Conservation (phyloP, 148 eudicot genomes). For the Diospyros kaki region DNA sequence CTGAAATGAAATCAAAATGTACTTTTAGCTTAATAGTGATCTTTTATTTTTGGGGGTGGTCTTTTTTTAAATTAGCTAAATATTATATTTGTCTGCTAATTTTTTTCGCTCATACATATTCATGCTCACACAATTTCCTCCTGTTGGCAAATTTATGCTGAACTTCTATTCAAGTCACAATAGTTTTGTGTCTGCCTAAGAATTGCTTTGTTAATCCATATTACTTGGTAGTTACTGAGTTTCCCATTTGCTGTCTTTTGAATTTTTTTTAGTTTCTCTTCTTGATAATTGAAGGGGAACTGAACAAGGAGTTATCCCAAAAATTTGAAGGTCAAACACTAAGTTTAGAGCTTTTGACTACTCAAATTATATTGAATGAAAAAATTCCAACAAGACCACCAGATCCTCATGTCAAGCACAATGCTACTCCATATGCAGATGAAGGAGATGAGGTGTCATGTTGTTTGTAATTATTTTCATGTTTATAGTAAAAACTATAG, state of each 20-base stretch:
- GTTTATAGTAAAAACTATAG: neutral
- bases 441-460: slow-evolving; percentile 92
- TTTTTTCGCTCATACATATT: neutral
- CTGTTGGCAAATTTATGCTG: neutral
- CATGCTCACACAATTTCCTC: neutral
- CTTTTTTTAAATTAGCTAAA: too few species aligned
- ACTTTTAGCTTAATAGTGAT: neutral
- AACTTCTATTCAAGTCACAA: neutral
- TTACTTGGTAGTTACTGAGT: neutral
- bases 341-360: slow-evolving; percentile 81
- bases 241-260: neutral
- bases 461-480: neutral
- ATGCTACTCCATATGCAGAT: slow-evolving; percentile 73
- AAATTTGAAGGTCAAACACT: slow-evolving; percentile 97
- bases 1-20: neutral
- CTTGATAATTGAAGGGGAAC: slow-evolving; percentile 42
- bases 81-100: neutral
- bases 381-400: slow-evolving; percentile 40
- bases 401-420: slow-evolving; percentile 39
- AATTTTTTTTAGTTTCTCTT: neutral
- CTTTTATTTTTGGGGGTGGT: neutral
- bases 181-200: neutral
- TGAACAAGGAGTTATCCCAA: slow-evolving; percentile 73
- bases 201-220: neutral
- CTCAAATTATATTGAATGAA: slow-evolving; percentile 75